Percentiles rank a stretch among this genome's conserved stretches.
phyloP scores from a whole-genome alignment of 208 protist genomes.

The Kentomonas sorsogonicus region DNA sequence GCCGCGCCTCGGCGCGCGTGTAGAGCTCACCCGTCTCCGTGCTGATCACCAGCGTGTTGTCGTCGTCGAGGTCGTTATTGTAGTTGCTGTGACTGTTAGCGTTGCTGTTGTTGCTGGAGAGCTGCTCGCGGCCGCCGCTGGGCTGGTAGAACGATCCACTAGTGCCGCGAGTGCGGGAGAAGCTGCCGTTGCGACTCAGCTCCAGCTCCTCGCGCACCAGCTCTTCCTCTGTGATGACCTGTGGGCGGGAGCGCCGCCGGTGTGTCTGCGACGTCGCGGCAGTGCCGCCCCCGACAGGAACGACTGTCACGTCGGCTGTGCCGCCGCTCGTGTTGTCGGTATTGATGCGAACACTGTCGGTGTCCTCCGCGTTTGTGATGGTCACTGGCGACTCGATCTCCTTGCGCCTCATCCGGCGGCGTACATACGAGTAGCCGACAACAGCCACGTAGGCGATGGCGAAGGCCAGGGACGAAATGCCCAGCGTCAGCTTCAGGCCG shows the following conservation, averaged over 20 bases:
- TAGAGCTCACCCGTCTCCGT: neutral
- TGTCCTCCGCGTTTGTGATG: too few relatives aligned
- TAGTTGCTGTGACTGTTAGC: neutral
- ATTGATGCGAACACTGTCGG: too few relatives aligned
- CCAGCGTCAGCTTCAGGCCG: constrained; percentile 25
- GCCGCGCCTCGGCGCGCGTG: neutral
- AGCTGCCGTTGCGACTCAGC: neutral
- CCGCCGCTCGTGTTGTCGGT: too few relatives aligned
- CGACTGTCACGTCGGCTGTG: too few relatives aligned
- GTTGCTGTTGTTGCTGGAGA: neutral
- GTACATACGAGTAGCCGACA: constrained; percentile 15
- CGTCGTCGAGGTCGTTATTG: neutral
- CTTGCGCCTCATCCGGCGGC: constrained; percentile 1
- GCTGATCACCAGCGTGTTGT: neutral
- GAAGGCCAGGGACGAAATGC: constrained; percentile 34
- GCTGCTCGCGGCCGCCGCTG: neutral
- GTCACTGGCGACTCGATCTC: too few relatives aligned
- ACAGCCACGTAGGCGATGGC: constrained; percentile 23
- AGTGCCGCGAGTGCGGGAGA: too few relatives aligned
- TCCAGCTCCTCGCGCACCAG: too few relatives aligned
- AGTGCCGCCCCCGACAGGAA: too few relatives aligned
- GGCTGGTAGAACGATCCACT: neutral
- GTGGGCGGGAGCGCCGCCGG: too few relatives aligned
- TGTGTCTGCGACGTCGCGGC: neutral
- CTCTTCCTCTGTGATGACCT: too few relatives aligned